A percentile compares a stretch with the other conserved stretches of the same genome.
Evolutionary conservation across 2,329 filamentous ascomycete species (phyloP).

Genomic region (Xylariaceae sp.): DNA sequence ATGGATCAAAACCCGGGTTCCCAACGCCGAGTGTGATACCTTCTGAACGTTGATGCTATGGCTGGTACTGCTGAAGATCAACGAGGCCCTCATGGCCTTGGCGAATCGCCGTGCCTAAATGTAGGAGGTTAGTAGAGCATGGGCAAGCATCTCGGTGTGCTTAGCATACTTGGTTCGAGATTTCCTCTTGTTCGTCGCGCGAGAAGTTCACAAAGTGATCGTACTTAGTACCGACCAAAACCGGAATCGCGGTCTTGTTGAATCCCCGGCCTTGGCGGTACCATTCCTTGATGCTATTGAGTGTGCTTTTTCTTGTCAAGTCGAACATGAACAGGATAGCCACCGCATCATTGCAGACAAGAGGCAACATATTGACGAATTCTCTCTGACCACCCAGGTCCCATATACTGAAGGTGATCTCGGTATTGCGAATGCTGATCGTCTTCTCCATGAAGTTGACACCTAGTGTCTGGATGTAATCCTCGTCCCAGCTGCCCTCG

Average conservation of each 20-base stretch:
- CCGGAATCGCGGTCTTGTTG: slow-evolving; percentile 99
- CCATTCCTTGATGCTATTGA: slow-evolving; percentile 99
- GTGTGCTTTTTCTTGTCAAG: slow-evolving; percentile 90
- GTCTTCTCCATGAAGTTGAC: slow-evolving; percentile 99
- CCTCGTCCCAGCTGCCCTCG: slow-evolving; percentile 98
- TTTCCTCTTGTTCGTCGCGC: slow-evolving; percentile 95
- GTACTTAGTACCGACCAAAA: slow-evolving; percentile 95
- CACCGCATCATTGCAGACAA: slow-evolving; percentile 99
- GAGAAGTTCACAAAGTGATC: slow-evolving; percentile 99
- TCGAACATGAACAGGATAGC: slow-evolving; percentile 99
- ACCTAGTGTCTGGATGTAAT: slow-evolving; percentile 97
- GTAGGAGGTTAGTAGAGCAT: slow-evolving; percentile 17
- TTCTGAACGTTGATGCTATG: slow-evolving; percentile 99
- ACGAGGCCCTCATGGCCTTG: slow-evolving; percentile 93
- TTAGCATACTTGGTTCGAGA: slow-evolving; percentile 74
- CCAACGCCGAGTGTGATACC: slow-evolving; percentile 46
- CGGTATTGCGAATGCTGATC: slow-evolving; percentile 97
- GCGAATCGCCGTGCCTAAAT: slow-evolving; percentile 86
- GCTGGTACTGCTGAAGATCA: slow-evolving; percentile 98
- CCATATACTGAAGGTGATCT: slow-evolving; percentile 99
- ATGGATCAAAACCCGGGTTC: background rate
- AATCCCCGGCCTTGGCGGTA: slow-evolving; percentile 95
- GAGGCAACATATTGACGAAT: slow-evolving; percentile 98
- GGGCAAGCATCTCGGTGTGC: background rate
- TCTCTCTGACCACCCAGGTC: slow-evolving; percentile 95